These are phyloP conservation scores for Suillus sp. DNA, from an alignment of 768 basidiomycete species.

Conservation along the genomic window DNA sequence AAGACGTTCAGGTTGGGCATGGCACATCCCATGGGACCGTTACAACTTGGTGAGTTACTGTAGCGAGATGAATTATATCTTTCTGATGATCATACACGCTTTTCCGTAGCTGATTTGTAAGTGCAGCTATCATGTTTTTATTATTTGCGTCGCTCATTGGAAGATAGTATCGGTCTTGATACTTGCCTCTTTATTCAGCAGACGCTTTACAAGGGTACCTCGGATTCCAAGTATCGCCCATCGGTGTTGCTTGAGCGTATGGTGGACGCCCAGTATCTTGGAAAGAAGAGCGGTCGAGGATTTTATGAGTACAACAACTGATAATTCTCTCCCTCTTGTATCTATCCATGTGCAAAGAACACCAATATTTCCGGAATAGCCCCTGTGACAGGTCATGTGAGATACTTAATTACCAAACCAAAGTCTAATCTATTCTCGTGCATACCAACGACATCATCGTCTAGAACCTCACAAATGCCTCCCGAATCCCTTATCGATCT, in stretches of 20 bases:
- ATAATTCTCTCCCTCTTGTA: constrained; percentile 5
- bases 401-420: not conserved
- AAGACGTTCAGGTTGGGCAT: constrained; percentile 92
- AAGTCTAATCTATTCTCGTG: not conserved
- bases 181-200: constrained; percentile 94
- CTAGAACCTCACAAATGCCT: constrained; percentile 19
- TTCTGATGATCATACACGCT: not conserved
- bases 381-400: constrained; percentile 5
- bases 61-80: constrained; percentile 5
- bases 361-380: not conserved
- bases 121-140: constrained; percentile 10
- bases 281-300: constrained; percentile 90
- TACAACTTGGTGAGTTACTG: constrained; percentile 67
- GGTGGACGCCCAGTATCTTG: constrained; percentile 96
- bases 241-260: constrained; percentile 88
- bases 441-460: not conserved
- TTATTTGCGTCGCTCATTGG: not conserved
- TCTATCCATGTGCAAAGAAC: constrained; percentile 3
- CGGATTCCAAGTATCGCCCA: constrained; percentile 95
- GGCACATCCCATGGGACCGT: constrained; percentile 93
- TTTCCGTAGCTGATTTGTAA: constrained; percentile 33
- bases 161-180: constrained; percentile 89
- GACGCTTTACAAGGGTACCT: constrained; percentile 84
- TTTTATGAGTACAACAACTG: constrained; percentile 79
- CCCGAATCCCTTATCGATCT: constrained; percentile 27